Percentiles rank a stretch among this genome's conserved stretches.
phyloP scores from a whole-genome alignment of 306 rosid species.

The Vicia villosa region DNA sequence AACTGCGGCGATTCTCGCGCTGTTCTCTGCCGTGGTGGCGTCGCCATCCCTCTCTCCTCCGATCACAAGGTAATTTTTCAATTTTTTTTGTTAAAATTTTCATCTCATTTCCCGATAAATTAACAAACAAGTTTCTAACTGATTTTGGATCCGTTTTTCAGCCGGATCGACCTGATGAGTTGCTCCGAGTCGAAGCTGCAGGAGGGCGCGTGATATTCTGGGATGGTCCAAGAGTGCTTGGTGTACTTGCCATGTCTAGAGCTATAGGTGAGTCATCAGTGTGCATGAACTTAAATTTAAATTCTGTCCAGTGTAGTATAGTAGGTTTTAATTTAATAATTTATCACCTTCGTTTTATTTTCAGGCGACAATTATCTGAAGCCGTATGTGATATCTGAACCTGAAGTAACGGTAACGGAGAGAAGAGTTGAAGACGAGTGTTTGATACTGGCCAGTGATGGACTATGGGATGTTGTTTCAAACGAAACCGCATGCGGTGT shows the following conservation, averaged over 20 bases:
- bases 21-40: slow-evolving; percentile 73
- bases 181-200: slow-evolving; percentile 65
- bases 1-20: slow-evolving; percentile 98
- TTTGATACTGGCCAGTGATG: slow-evolving; percentile 81
- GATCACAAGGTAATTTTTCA: slow-evolving; percentile 70
- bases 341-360: neutral
- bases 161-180: slow-evolving; percentile 94
- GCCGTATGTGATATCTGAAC: slow-evolving; percentile 86
- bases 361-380: slow-evolving; percentile 74
- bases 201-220: slow-evolving; percentile 93
- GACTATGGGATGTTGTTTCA: slow-evolving; percentile 89
- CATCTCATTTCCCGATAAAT: slow-evolving; percentile 4
- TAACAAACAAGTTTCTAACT: neutral
- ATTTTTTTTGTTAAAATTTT: neutral
- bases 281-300: neutral
- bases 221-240: slow-evolving; percentile 89
- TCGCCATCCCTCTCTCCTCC: slow-evolving; percentile 70
- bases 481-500: slow-evolving; percentile 84
- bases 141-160: slow-evolving; percentile 35
- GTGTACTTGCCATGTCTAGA: slow-evolving; percentile 89
- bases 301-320: slow-evolving; percentile 5
- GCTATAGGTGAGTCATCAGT: slow-evolving; percentile 61
- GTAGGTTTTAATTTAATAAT: neutral
- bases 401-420: slow-evolving; percentile 74
- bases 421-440: slow-evolving; percentile 77